These are phyloP conservation scores for Triticum monococcum DNA, from an alignment of 176 grass and related monocot species.

Conservation along the genomic window DNA sequence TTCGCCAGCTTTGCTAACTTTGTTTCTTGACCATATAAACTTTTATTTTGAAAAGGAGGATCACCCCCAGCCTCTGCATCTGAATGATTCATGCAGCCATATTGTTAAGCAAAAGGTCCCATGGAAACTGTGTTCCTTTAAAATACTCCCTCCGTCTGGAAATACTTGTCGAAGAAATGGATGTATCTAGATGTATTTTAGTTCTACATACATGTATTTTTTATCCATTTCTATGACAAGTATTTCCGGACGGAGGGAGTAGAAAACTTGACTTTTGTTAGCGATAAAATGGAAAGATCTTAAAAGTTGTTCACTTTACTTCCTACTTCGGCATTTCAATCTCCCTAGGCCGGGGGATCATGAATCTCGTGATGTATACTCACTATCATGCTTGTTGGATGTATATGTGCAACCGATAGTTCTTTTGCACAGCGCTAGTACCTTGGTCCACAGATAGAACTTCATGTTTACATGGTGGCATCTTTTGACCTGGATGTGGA, in stretches of 20 bases:
- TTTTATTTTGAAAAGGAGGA: too few relatives aligned
- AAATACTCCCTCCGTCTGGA: neutral
- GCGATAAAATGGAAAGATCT: constrained; percentile 3
- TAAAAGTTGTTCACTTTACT: neutral
- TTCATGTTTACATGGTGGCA: neutral
- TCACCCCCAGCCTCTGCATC: too few relatives aligned
- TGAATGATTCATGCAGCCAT: too few relatives aligned
- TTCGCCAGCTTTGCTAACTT: neutral
- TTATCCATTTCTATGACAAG: too few relatives aligned
- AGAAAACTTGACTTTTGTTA: neutral
- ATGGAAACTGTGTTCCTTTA: neutral
- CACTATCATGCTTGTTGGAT: too few relatives aligned
- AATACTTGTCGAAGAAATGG: too few relatives aligned
- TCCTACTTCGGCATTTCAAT: neutral
- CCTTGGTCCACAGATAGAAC: neutral
- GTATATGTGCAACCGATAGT: too few relatives aligned
- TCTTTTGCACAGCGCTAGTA: neutral
- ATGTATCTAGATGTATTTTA: too few relatives aligned
- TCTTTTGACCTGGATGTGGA: constrained; percentile 1
- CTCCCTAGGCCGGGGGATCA: neutral
- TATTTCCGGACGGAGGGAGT: too few relatives aligned
- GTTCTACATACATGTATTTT: too few relatives aligned
- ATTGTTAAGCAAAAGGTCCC: too few relatives aligned
- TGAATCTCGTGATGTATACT: neutral
- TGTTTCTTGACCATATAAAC: constrained; percentile 22